Percentiles rank a stretch among this genome's conserved stretches.
phyloP scores from a whole-genome alignment of 2,329 filamentous ascomycete species.

The Hypoxylon sp. region DNA sequence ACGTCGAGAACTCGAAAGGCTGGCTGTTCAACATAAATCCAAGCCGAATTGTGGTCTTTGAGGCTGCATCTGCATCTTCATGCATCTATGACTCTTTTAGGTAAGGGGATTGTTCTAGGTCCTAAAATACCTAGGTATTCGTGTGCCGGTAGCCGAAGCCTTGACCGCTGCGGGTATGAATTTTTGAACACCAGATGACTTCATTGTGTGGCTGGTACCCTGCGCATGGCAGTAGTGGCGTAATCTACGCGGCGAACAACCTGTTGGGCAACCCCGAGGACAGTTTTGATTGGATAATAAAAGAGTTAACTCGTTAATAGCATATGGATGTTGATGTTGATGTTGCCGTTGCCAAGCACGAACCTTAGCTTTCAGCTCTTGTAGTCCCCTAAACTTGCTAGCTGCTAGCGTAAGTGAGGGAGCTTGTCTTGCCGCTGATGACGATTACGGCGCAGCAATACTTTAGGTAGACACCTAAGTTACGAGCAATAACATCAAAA shows the following conservation, averaged over 20 bases:
- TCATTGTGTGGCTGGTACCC: conserved; percentile 12
- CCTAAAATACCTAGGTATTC: conserved; percentile 10
- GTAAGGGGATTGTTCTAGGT: background rate
- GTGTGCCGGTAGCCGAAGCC: conserved; percentile 12
- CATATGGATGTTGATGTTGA: background rate
- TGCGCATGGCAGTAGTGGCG: conserved; percentile 12
- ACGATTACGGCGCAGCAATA: too few species aligned
- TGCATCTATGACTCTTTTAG: conserved; percentile 6
- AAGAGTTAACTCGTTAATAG: background rate
- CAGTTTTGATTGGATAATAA: conserved; percentile 16
- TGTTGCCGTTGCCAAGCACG: conserved; percentile 9
- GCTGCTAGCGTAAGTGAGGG: too few species aligned
- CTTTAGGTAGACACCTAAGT: too few species aligned
- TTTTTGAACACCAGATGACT: conserved; percentile 10
- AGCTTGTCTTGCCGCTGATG: too few species aligned
- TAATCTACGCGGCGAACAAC: background rate
- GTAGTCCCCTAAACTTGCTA: too few species aligned
- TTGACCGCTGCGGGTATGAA: background rate
- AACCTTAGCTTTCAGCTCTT: conserved; percentile 7
- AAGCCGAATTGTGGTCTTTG: conserved; percentile 6
- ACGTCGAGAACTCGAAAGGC: background rate
- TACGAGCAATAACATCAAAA: too few species aligned
- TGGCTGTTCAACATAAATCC: background rate
- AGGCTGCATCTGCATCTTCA: conserved; percentile 28
- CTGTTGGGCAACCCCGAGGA: background rate